Conservation (phyloP, 768 basidiomycete species). For the Phylloporus arenicola region DNA sequence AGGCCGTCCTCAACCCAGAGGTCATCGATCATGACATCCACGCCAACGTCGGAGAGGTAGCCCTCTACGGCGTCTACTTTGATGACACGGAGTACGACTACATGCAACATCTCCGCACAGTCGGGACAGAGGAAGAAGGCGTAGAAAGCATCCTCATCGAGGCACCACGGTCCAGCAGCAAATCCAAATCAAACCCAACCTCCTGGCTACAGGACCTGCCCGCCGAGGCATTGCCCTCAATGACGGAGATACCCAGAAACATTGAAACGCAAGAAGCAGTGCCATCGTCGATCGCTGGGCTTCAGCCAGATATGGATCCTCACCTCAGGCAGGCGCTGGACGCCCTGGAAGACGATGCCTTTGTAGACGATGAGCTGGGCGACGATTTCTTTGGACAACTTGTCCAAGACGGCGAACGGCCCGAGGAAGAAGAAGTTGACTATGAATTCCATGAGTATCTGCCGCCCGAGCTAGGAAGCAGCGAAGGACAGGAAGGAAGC, state of each 20-base stretch:
- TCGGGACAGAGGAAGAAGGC: conserved; percentile 73
- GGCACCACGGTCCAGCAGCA: conserved; percentile 48
- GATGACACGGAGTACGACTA: conserved; percentile 98
- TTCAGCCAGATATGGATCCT: conserved; percentile 95
- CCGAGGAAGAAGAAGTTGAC: conserved; percentile 50
- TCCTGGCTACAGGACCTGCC: conserved; percentile 58
- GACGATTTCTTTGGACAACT: conserved; percentile 77
- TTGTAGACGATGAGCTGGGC: conserved; percentile 69
- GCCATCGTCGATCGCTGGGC: conserved; percentile 77
- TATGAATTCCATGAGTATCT: conserved; percentile 63
- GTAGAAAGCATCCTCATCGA: conserved; percentile 79
- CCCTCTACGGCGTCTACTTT: conserved; percentile 85
- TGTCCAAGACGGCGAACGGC: conserved; percentile 66
- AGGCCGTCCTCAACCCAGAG: conserved; percentile 46
- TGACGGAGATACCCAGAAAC: conserved; percentile 64
- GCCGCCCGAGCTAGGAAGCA: conserved; percentile 12
- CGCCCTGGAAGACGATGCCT: conserved; percentile 94
- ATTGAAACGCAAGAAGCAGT: conserved; percentile 75
- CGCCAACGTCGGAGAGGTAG: conserved; percentile 77
- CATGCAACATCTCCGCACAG: conserved; percentile 88
- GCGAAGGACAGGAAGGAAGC: conserved; percentile 25
- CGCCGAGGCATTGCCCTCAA: conserved; percentile 65
- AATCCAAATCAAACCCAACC: conserved; percentile 23
- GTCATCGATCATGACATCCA: conserved; percentile 44
- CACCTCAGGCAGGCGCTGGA: conserved; percentile 89